Percentiles rank a stretch among this genome's conserved stretches.
Conservation (phyloP, 495 filamentous ascomycete species). For the Jackrogersella minutella region DNA sequence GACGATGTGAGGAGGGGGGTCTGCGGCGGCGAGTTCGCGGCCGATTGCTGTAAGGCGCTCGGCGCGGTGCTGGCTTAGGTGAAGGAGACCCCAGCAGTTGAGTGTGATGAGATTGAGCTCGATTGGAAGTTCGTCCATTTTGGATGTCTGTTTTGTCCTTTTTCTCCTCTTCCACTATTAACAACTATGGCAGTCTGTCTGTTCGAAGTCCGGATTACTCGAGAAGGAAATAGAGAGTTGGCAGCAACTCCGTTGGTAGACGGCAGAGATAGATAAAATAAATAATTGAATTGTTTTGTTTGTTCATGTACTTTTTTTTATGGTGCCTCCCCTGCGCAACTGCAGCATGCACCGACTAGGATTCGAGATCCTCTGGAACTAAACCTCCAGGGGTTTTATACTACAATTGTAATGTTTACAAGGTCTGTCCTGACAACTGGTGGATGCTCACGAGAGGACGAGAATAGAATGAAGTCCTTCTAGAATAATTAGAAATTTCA, state of each 20-base stretch:
- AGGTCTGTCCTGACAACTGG: not conserved
- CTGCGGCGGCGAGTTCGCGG: conserved; percentile 69
- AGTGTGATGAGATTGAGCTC: conserved; percentile 81
- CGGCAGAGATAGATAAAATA: not conserved
- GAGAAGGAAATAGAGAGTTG: no score
- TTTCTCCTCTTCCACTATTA: not conserved
- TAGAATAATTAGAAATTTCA: not conserved
- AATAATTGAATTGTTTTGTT: not conserved
- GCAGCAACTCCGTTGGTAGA: not conserved
- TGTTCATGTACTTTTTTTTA: not conserved
- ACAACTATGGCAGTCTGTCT: not conserved
- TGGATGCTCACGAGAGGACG: not conserved
- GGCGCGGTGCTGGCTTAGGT: conserved; percentile 77
- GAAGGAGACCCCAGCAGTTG: conserved; percentile 98
- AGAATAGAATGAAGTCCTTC: not conserved
- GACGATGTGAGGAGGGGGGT: conserved; percentile 82
- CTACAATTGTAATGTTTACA: not conserved
- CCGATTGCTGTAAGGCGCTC: conserved; percentile 88
- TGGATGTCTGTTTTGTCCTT: not conserved
- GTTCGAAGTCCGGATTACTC: no score
- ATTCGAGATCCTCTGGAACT: conserved; percentile 19
- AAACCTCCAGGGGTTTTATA: no score
- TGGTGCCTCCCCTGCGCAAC: not conserved
- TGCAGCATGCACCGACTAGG: conserved; percentile 18
- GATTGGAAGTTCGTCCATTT: conserved; percentile 51